A percentile compares a stretch with the other conserved stretches of the same genome.
Evolutionary conservation across 2,329 filamentous ascomycete species (phyloP).

Genomic region (Lizonia empirigonia): DNA sequence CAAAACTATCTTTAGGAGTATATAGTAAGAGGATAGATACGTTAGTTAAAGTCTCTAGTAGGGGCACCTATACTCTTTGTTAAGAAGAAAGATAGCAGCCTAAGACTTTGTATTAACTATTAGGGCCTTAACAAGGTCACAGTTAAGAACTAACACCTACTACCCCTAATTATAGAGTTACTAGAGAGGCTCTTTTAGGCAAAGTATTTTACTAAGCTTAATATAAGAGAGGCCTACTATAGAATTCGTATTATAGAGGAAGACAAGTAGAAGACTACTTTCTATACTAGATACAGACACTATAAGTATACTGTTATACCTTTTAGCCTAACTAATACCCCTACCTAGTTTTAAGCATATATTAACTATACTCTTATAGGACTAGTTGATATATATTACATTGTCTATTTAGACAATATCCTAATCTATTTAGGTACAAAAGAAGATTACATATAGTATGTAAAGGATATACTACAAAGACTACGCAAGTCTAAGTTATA

Average conservation of each 20-base stretch:
- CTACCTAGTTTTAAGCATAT: too few species aligned
- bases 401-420: too few species aligned
- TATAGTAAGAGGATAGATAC: constrained; percentile 1
- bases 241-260: neutral
- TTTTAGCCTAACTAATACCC: neutral
- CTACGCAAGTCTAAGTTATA: constrained; percentile 4
- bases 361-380: too few species aligned
- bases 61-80: constrained; percentile 1
- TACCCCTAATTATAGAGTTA: neutral
- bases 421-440: neutral
- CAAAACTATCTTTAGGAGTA: constrained; percentile 1
- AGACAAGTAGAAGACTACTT: neutral
- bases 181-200: neutral
- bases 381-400: too few species aligned
- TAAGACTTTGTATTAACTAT: neutral
- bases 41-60: neutral
- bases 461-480: neutral
- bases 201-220: neutral
- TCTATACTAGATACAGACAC: neutral
- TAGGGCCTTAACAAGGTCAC: neutral
- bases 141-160: neutral
- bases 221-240: neutral
- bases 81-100: neutral
- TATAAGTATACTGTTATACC: neutral
- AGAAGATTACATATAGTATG: constrained; percentile 4